These are phyloP conservation scores for Ustilago nuda DNA, from an alignment of 1,284 basidiomycete genomes.

Conservation along the genomic window DNA sequence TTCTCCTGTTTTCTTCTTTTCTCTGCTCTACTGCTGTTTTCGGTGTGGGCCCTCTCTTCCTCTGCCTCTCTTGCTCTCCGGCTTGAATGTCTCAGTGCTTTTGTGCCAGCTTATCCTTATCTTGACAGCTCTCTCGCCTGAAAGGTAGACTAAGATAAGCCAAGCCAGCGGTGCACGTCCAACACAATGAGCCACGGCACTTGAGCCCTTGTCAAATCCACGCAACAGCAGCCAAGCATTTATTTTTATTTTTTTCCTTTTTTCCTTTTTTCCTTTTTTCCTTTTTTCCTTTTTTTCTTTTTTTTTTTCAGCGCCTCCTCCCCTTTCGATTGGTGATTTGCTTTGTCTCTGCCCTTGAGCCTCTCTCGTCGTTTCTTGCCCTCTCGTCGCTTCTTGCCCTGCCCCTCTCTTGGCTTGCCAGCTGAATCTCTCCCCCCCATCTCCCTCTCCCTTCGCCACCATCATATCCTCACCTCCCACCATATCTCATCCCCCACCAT, in stretches of 20 bases:
- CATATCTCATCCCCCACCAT: slow-evolving; percentile 2
- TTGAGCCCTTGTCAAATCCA: too few relatives aligned
- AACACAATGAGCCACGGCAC: too few relatives aligned
- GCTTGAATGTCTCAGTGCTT: background rate
- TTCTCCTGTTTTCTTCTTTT: too few relatives aligned
- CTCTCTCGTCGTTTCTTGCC: background rate
- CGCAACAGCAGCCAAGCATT: slow-evolving; percentile 5
- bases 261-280: background rate
- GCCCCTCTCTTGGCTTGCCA: background rate
- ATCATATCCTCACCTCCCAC: background rate
- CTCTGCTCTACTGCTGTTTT: too few relatives aligned
- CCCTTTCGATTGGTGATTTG: too few relatives aligned
- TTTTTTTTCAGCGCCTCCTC: background rate
- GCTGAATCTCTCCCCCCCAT: background rate
- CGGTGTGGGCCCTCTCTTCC: too few relatives aligned
- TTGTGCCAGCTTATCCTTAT: too few relatives aligned
- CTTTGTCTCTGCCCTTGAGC: too few relatives aligned
- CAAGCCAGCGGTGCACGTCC: background rate
- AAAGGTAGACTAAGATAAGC: too few relatives aligned
- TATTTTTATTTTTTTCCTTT: background rate
- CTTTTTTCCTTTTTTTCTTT: background rate
- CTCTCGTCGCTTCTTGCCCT: background rate
- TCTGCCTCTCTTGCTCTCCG: background rate
- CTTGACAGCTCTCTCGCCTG: too few relatives aligned
- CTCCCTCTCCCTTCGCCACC: background rate